Base-by-base conservation (phyloP, 148 eudicot species). In the Fallopia convolvulus region DNA sequence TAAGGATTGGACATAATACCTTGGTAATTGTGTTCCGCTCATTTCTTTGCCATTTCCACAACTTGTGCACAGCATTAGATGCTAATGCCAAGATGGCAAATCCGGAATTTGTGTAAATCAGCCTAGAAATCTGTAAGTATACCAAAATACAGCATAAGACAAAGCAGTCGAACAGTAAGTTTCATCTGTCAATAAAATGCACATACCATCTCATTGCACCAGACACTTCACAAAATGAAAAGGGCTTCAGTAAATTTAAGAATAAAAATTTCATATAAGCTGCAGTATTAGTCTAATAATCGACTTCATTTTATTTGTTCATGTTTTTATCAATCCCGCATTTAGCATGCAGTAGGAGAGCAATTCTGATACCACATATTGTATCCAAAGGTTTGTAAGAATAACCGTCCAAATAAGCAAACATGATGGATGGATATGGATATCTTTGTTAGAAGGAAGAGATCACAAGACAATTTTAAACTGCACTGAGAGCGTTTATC, bases 41-140 rank as follows among this genome's bases (percentile, higher is more conserved):
- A 83, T 80, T 93, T 81, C 85, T 88, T 49, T 84, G 93, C 98
- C 96, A 93, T 82, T 89, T 90, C 95, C 95, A 93, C 48, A 93
- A 82, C 76, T 88, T 93, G 87, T 93, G 97, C 33, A 88, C 93
- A 74, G 92, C 96, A 84, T 91, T 89, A 46, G 90, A 88, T 48
- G 90, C 88, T 77, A 93, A 75, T 58, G 98, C 93, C 85, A 93
- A 79, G 72, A 93, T 84, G 79, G 96, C 98, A 53, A 79, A 26
- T 33, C 98, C 98, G 50, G 92, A 88, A 83, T 93, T 91, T 63
- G 98, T 93, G 74, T 93, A 93, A 26, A 93, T 88, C 89, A 93
- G 81, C 83, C 90, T 89, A 56, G 93, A 83, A 78, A 93, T 89
- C 98, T 93, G 83, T 33, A 81, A 82, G 55, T 53, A 66, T 42